Percentiles rank a stretch among this genome's conserved stretches.
Evolutionary conservation across 257 asterid genomes (phyloP).

Genomic region (Striga asiatica): DNA sequence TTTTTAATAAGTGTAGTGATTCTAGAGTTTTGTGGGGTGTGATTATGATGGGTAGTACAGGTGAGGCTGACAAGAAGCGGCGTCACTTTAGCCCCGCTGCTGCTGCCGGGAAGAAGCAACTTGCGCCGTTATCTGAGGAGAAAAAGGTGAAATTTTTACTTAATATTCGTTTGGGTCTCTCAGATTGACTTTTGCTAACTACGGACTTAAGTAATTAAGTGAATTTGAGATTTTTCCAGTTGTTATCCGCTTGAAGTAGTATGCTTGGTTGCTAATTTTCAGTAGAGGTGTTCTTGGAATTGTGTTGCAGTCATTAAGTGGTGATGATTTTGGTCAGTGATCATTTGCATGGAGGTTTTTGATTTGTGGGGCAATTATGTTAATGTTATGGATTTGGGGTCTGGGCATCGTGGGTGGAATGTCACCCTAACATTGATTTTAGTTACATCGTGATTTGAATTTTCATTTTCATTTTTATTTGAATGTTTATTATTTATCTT

Average conservation of each 20-base stretch:
- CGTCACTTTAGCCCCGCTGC: conserved; percentile 58
- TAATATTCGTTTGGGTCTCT: not conserved
- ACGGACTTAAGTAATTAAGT: not conserved
- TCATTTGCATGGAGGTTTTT: conserved; percentile 8
- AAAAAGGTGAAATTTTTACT: conserved; percentile 42
- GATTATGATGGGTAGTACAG: conserved; percentile 68
- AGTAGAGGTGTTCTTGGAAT: not conserved
- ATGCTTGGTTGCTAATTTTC: not conserved
- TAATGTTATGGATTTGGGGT: not conserved
- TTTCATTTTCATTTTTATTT: no score
- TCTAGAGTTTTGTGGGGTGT: conserved; percentile 43
- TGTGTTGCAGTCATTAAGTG: not conserved
- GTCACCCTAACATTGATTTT: no score
- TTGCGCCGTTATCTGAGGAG: conserved; percentile 60
- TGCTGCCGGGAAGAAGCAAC: conserved; percentile 44
- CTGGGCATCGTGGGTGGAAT: conserved; percentile 3
- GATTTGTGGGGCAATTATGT: not conserved
- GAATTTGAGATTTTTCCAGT: not conserved
- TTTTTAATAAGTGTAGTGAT: conserved; percentile 17
- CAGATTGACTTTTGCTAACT: not conserved
- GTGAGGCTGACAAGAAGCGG: conserved; percentile 69
- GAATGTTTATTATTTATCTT: no score
- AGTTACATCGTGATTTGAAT: no score
- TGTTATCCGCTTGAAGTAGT: conserved; percentile 7
- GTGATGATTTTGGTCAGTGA: not conserved